phyloP scores from a whole-genome alignment of 2,329 filamentous ascomycete genomes.

The Claviceps humidiphila region DNA sequence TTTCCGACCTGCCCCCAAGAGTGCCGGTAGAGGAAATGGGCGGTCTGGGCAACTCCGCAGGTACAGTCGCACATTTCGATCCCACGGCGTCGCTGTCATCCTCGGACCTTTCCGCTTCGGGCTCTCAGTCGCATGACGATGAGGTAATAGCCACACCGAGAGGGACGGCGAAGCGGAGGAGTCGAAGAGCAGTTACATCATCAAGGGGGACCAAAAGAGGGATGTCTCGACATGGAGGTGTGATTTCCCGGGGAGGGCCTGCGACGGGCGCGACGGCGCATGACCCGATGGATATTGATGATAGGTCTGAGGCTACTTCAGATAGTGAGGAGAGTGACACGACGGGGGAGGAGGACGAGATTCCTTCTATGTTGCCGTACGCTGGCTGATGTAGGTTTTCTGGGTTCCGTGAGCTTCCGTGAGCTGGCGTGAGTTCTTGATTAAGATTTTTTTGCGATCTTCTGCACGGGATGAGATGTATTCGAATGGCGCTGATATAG shows the following conservation, averaged over 20 bases:
- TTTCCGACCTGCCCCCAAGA: constrained; percentile 8
- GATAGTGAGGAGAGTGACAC: constrained; percentile 5
- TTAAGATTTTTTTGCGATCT: not conserved
- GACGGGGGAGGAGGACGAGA: constrained; percentile 13
- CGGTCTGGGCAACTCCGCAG: constrained; percentile 21
- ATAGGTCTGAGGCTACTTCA: not conserved
- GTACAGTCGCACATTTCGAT: constrained; percentile 23
- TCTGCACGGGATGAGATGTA: too few relatives aligned
- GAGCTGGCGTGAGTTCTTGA: not conserved
- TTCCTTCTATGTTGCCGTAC: constrained; percentile 12
- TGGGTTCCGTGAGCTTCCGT: not conserved
- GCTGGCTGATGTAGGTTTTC: not conserved
- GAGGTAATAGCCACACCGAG: too few relatives aligned
- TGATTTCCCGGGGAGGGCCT: not conserved
- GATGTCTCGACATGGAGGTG: not conserved
- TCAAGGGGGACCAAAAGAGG: not conserved
- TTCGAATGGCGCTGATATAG: not conserved
- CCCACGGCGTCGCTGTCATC: constrained; percentile 16
- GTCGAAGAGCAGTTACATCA: constrained; percentile 3
- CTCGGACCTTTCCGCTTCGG: not conserved
- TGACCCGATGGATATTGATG: constrained; percentile 14
- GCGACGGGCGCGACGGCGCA: constrained; percentile 8
- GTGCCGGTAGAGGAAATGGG: constrained; percentile 21
- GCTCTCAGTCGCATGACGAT: constrained; percentile 4
- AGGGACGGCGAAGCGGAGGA: not conserved